Evolutionary conservation across 352 stramenopile species (phyloP).

Genomic region (Thalassiosira tumida): DNA sequence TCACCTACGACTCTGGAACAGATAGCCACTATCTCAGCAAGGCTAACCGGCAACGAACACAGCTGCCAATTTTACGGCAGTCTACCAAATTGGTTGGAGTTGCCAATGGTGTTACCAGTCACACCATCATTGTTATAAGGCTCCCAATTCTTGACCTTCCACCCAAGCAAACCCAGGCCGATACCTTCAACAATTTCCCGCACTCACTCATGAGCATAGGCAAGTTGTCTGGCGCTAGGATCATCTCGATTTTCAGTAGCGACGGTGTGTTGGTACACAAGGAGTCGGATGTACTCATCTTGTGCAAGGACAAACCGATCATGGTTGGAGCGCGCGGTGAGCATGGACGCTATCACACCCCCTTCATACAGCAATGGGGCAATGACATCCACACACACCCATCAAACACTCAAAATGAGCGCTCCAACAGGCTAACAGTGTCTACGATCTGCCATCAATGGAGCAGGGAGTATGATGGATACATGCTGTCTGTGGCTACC

Average conservation of each 20-base stretch:
- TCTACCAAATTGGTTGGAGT: too few species aligned
- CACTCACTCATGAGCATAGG: neutral
- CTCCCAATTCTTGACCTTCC: slow-evolving; percentile 39
- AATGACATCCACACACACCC: slow-evolving; percentile 27
- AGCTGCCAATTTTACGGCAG: slow-evolving; percentile 38
- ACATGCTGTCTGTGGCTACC: slow-evolving; percentile 29
- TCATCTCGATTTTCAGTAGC: slow-evolving; percentile 52
- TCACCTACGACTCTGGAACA: slow-evolving; percentile 62
- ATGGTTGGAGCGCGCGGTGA: slow-evolving; percentile 52
- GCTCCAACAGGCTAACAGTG: slow-evolving; percentile 14
- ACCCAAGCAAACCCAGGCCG: neutral
- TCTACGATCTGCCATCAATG: slow-evolving; percentile 16
- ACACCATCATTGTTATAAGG: slow-evolving; percentile 10
- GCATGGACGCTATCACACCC: slow-evolving; percentile 35
- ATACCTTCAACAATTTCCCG: slow-evolving; percentile 57
- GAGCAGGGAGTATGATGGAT: neutral
- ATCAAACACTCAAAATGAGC: neutral
- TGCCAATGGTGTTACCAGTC: slow-evolving; percentile 46
- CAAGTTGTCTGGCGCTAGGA: slow-evolving; percentile 21
- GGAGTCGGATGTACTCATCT: slow-evolving; percentile 52
- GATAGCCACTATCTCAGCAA: too few species aligned
- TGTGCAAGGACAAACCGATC: slow-evolving; percentile 54
- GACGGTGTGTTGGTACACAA: slow-evolving; percentile 42
- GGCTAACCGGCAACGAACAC: neutral
- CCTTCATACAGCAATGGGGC: slow-evolving; percentile 47